Percentiles rank a stretch among this genome's conserved stretches.
Conservation (phyloP, 495 filamentous ascomycete genomes). For the Sphaerosporella brunnea region DNA sequence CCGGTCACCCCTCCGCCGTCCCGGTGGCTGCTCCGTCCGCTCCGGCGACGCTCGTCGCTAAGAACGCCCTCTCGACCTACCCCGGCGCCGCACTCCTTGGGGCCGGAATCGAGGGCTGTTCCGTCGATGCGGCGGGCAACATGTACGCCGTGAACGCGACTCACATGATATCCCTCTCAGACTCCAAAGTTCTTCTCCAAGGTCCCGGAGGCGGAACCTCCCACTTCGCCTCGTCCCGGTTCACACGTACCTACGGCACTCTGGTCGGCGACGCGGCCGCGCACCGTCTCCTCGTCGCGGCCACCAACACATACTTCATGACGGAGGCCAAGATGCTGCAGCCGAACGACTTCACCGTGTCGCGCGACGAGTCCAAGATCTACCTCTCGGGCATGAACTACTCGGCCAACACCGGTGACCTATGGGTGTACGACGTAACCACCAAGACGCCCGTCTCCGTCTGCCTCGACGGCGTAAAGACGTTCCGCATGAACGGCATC, state of each 20-base stretch:
- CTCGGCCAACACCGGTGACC: slow-evolving; percentile 6
- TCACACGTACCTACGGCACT: slow-evolving; percentile 1
- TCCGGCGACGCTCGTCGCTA: background rate
- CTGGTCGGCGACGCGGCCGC: slow-evolving; percentile 9
- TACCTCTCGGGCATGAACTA: slow-evolving; percentile 17
- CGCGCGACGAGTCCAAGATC: slow-evolving; percentile 2
- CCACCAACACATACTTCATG: background rate
- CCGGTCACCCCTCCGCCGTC: too few relatives aligned
- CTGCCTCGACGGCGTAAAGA: slow-evolving; percentile 5
- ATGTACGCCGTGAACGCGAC: slow-evolving; percentile 14
- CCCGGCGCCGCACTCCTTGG: slow-evolving; percentile 1
- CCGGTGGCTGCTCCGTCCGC: too few relatives aligned
- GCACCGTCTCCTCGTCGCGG: slow-evolving; percentile 3
- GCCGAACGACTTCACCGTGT: slow-evolving; percentile 13
- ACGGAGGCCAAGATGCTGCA: slow-evolving; percentile 8
- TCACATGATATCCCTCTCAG: slow-evolving; percentile 7
- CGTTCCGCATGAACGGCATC: slow-evolving; percentile 10
- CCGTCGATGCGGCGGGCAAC: slow-evolving; percentile 8
- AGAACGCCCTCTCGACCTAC: slow-evolving; percentile 4
- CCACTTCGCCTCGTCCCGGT: slow-evolving; percentile 10
- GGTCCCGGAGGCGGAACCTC: background rate
- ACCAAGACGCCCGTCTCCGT: slow-evolving; percentile 1
- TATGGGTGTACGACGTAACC: slow-evolving; percentile 7
- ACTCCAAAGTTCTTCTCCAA: background rate
- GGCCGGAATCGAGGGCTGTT: slow-evolving; percentile 6